These are phyloP conservation scores for Balakata baccata DNA, from an alignment of 345 rosid species.

Conservation along the genomic window DNA sequence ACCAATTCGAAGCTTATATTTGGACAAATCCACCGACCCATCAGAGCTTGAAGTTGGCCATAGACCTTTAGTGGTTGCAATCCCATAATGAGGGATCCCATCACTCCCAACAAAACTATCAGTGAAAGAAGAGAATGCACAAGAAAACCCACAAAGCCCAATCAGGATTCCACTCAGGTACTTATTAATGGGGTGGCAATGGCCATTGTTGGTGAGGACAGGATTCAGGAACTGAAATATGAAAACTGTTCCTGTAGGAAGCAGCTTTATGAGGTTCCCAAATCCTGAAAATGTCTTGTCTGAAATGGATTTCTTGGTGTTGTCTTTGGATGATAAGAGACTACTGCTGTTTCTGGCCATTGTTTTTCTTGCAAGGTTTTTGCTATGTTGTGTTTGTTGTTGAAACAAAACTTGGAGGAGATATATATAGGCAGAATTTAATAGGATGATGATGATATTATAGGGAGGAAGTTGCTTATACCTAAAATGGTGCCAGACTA, in stretches of 20 bases:
- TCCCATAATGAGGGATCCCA: slow-evolving; percentile 52
- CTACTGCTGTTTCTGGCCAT: neutral
- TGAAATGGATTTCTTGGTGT: slow-evolving; percentile 26
- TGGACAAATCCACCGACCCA: slow-evolving; percentile 39
- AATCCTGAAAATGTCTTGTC: slow-evolving; percentile 51
- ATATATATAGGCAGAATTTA: slow-evolving; percentile 5
- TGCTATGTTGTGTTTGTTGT: neutral
- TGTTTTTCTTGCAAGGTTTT: neutral
- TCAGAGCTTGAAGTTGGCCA: slow-evolving; percentile 47
- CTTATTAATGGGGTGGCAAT: slow-evolving; percentile 51
- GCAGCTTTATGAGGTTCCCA: slow-evolving; percentile 73
- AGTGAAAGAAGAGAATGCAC: slow-evolving; percentile 66
- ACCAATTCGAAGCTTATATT: slow-evolving; percentile 45
- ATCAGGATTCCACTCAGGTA: slow-evolving; percentile 52
- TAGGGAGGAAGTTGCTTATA: slow-evolving; percentile 20
- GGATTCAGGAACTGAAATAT: slow-evolving; percentile 80
- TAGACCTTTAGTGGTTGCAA: slow-evolving; percentile 56
- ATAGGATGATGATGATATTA: neutral
- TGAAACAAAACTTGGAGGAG: neutral
- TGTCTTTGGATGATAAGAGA: neutral
- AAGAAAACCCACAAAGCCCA: slow-evolving; percentile 57
- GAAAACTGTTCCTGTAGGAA: slow-evolving; percentile 88
- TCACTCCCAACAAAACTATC: slow-evolving; percentile 58
- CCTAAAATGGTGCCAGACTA: slow-evolving; percentile 16
- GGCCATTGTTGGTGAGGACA: slow-evolving; percentile 62